Conservation (phyloP, 345 rosid species). For the Sisymbrium altissimum region DNA sequence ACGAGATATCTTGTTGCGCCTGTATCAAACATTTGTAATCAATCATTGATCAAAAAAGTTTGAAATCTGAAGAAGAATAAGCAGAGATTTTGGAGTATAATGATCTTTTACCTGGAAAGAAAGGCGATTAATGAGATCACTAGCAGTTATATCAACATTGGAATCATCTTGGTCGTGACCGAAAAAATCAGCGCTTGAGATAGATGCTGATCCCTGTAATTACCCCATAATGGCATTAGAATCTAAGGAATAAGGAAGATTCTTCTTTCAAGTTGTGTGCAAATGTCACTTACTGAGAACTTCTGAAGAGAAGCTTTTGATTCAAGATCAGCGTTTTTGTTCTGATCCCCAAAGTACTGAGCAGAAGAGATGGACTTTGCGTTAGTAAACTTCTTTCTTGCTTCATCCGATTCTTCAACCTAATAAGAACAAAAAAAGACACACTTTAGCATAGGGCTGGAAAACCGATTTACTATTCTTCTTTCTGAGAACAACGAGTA, state of each 20-base stretch:
- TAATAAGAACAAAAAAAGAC: slow-evolving; percentile 1
- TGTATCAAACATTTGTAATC: slow-evolving; percentile 28
- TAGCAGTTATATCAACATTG: slow-evolving; percentile 69
- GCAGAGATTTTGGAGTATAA: background rate
- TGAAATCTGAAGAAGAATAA: background rate
- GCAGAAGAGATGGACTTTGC: slow-evolving; percentile 98
- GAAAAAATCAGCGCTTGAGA: slow-evolving; percentile 95
- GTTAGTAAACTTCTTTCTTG: slow-evolving; percentile 93
- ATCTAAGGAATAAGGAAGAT: background rate
- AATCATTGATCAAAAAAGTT: background rate
- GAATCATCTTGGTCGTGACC: slow-evolving; percentile 54
- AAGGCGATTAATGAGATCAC: slow-evolving; percentile 83
- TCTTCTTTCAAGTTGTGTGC: background rate
- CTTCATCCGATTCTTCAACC: slow-evolving; percentile 95
- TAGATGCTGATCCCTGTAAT: slow-evolving; percentile 77
- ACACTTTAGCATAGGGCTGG: background rate
- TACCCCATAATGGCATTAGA: background rate
- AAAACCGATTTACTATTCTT: background rate
- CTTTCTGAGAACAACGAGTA: background rate
- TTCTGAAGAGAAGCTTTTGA: slow-evolving; percentile 89
- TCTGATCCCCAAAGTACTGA: slow-evolving; percentile 87
- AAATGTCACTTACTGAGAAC: slow-evolving; percentile 62
- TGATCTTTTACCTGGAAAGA: slow-evolving; percentile 78
- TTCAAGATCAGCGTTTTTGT: slow-evolving; percentile 49
- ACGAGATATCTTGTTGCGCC: slow-evolving; percentile 97